A percentile compares a stretch with the other conserved stretches of the same genome.
These are phyloP conservation scores for Venturiaceae sp. DNA, from an alignment of 2,329 filamentous ascomycete genomes.

Conservation along the genomic window DNA sequence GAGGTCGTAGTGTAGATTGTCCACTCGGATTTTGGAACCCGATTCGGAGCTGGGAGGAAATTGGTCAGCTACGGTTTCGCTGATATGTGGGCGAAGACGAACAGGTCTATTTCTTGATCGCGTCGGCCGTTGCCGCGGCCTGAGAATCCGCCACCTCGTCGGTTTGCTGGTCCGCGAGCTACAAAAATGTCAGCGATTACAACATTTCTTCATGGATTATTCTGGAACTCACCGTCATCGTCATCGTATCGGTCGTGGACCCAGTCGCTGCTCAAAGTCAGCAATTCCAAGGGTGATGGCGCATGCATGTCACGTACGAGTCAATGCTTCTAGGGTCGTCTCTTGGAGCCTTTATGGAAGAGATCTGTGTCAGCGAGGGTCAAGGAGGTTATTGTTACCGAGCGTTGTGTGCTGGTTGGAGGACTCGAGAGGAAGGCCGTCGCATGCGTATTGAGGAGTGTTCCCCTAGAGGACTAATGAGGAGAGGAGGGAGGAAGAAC, in stretches of 20 bases:
- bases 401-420: background rate
- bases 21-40: slow-evolving; percentile 68
- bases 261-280: slow-evolving; percentile 59
- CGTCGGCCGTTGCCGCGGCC: background rate
- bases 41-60: slow-evolving; percentile 34
- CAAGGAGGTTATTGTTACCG: background rate
- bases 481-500: slow-evolving; percentile 31
- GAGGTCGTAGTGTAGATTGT: slow-evolving; percentile 88
- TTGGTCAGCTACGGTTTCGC: background rate
- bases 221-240: slow-evolving; percentile 37
- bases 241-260: slow-evolving; percentile 87
- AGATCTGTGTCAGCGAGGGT: slow-evolving; percentile 20
- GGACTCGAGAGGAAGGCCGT: slow-evolving; percentile 1
- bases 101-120: background rate
- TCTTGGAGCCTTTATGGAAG: slow-evolving; percentile 23
- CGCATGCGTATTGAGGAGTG: background rate
- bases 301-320: slow-evolving; percentile 42
- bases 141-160: slow-evolving; percentile 6
- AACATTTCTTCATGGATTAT: slow-evolving; percentile 15
- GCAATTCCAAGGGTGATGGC: slow-evolving; percentile 10
- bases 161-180: slow-evolving; percentile 12
- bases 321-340: slow-evolving; percentile 59
- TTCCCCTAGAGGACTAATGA: slow-evolving; percentile 18
- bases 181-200: slow-evolving; percentile 6
- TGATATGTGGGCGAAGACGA: background rate